phyloP scores from a whole-genome alignment of 2,329 filamentous ascomycete species.

The Penicillium palitans region DNA sequence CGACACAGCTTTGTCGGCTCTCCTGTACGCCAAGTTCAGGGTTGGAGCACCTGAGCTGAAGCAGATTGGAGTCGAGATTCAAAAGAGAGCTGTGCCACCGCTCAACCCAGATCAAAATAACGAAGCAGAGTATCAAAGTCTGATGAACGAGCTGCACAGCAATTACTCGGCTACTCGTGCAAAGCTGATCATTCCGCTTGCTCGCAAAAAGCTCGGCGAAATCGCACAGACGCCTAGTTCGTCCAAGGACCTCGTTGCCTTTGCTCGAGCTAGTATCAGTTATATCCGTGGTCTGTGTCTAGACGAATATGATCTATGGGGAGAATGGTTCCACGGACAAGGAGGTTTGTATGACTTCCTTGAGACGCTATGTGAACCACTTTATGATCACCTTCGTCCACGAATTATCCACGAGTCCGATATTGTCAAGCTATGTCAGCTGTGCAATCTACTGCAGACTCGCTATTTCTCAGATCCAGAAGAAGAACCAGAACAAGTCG shows the following conservation, averaged over 20 bases:
- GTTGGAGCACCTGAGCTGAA: conserved; percentile 67
- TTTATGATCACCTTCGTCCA: conserved; percentile 66
- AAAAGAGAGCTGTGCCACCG: conserved; percentile 63
- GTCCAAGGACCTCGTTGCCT: conserved; percentile 63
- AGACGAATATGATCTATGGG: conserved; percentile 68
- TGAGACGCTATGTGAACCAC: conserved; percentile 65
- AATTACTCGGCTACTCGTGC: conserved; percentile 62
- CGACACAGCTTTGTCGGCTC: conserved; percentile 69
- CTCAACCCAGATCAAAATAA: conserved; percentile 59
- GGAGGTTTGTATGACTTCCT: conserved; percentile 65
- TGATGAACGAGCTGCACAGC: conserved; percentile 65
- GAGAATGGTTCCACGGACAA: conserved; percentile 65
- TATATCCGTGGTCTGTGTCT: conserved; percentile 66
- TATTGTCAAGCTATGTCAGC: conserved; percentile 65
- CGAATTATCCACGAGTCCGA: conserved; percentile 67
- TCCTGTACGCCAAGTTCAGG: conserved; percentile 70
- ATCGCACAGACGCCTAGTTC: conserved; percentile 60
- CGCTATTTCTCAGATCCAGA: conserved; percentile 63
- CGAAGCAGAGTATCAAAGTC: conserved; percentile 65
- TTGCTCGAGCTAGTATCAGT: conserved; percentile 64
- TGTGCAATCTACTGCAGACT: conserved; percentile 66
- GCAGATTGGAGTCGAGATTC: conserved; percentile 65
- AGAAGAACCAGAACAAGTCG: conserved; percentile 52
- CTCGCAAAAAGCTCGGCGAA: conserved; percentile 59
- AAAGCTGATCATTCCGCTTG: conserved; percentile 61